phyloP scores from a whole-genome alignment of 192 early-diverging fungal genomes.

The Hyaloraphidium curvatum region DNA sequence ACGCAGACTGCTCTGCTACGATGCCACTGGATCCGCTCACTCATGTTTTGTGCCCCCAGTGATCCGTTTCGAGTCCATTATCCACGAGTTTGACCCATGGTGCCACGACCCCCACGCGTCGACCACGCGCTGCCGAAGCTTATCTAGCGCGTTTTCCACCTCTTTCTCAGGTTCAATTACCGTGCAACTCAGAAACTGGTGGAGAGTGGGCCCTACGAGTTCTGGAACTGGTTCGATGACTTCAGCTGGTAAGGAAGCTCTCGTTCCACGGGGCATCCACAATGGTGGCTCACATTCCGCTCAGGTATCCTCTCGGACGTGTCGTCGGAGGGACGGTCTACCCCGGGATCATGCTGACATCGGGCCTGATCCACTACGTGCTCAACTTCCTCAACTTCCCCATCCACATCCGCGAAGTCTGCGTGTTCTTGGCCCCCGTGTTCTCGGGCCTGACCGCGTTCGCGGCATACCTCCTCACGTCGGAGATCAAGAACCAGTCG shows the following conservation, averaged over 20 bases:
- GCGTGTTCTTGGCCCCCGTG: constrained; percentile 89
- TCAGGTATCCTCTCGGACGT: constrained; percentile 32
- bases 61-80: constrained; percentile 92
- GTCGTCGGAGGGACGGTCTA: constrained; percentile 99
- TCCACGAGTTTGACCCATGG: constrained; percentile 99
- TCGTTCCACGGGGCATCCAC: background rate
- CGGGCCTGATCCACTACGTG: constrained; percentile 84
- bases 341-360: constrained; percentile 98
- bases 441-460: constrained; percentile 95
- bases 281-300: background rate
- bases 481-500: constrained; percentile 73
- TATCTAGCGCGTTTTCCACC: too few species aligned
- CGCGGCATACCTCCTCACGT: constrained; percentile 83
- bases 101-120: too few species aligned
- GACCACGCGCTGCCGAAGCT: too few species aligned
- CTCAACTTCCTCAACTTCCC: constrained; percentile 86
- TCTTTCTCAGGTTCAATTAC: constrained; percentile 71
- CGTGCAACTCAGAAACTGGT: constrained; percentile 84
- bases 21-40: too few species aligned
- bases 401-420: constrained; percentile 94
- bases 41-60: constrained; percentile 19
- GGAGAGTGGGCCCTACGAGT: constrained; percentile 86
- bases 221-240: constrained; percentile 77
- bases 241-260: background rate
- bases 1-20: too few species aligned